Conservation (phyloP, 2,329 filamentous ascomycete genomes). For the Zarea fungicola region DNA sequence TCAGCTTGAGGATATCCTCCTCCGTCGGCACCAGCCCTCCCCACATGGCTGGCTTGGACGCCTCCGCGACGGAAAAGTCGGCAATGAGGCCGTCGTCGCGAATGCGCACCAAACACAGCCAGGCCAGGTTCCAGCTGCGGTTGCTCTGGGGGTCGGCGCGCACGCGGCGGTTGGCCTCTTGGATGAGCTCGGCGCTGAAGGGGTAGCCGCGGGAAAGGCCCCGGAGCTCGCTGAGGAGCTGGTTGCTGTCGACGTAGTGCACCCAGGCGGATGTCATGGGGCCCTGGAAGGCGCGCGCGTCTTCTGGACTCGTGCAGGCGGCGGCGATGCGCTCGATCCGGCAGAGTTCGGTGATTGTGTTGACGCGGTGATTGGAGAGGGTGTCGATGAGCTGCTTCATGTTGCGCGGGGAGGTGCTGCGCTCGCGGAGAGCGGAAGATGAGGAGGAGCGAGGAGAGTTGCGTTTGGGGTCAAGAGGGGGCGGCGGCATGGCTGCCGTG, state of each 20-base stretch:
- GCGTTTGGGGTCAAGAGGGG: not conserved
- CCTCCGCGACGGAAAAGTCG: conserved; percentile 56
- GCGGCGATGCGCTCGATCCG: conserved; percentile 65
- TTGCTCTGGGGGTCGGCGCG: conserved; percentile 59
- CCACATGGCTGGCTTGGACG: conserved; percentile 65
- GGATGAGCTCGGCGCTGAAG: conserved; percentile 58
- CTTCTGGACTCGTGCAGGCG: conserved; percentile 50
- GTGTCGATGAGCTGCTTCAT: conserved; percentile 53
- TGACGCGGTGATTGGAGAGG: conserved; percentile 62
- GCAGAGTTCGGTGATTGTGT: conserved; percentile 67
- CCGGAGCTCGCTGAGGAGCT: conserved; percentile 64
- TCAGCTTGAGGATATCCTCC: conserved; percentile 53
- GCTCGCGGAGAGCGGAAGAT: not conserved
- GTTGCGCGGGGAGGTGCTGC: not conserved
- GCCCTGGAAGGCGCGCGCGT: conserved; percentile 51
- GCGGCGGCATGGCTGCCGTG: not conserved
- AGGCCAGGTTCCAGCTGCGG: conserved; percentile 71
- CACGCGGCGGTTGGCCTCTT: conserved; percentile 61
- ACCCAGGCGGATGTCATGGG: conserved; percentile 68
- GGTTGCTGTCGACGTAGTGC: conserved; percentile 66
- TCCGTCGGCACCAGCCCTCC: conserved; percentile 50
- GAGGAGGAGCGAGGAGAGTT: not conserved
- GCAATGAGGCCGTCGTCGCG: conserved; percentile 56
- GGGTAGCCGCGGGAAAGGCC: conserved; percentile 63
- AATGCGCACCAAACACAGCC: conserved; percentile 65